Base-by-base conservation (phyloP, 306 rosid genomes). In the Luffa aegyptiaca region DNA sequence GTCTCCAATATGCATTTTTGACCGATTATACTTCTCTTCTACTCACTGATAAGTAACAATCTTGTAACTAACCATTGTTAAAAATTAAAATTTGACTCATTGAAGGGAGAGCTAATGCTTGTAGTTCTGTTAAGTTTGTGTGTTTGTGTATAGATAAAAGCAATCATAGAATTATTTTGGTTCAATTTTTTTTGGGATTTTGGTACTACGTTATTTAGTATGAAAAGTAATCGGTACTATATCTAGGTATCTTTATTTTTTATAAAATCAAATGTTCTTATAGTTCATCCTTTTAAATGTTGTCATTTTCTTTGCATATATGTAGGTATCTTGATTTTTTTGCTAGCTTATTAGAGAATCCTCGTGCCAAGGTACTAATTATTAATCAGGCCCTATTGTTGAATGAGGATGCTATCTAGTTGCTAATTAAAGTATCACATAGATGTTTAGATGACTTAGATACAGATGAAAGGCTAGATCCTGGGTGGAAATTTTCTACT, bases 321-420 rank as follows among this genome's bases (percentile, higher is more conserved):
- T 90, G 55, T 90, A 91, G 92, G 86, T 96, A 89, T 81, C 91
- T 95, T 80, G 97, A 95, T 81, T 95, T 95, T 91, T 89, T 95
- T 88, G 91, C 91, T 58, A 88, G 93, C 84, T 85, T 95, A 81
- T 84, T 88, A 87, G 98, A 91, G 93, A 97, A 95, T 88, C 97
- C 99, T 35, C 89, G 80, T 81, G 92, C 90, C 86, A 90, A 95
- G 99, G 99, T 95, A 76, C 68, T 58, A 49, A 46, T 80, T 82
- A 57, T 79, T 42, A 80, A 45, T 63, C 90, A 95, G 99, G 88
- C 78, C 59, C 85, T 93, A 66, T 85, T 93, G 76, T 78, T 91
- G 79, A 91, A 84, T 78, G 94, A 88, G 83, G 92, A 89, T 14
- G 75, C 79, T 74, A 79, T 90, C 83, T 88, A 77, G 87, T 79